Percentiles rank a stretch among this genome's conserved stretches.
phyloP scores from a whole-genome alignment of 2,329 filamentous ascomycete genomes.

The Hymenoscyphus linearis region DNA sequence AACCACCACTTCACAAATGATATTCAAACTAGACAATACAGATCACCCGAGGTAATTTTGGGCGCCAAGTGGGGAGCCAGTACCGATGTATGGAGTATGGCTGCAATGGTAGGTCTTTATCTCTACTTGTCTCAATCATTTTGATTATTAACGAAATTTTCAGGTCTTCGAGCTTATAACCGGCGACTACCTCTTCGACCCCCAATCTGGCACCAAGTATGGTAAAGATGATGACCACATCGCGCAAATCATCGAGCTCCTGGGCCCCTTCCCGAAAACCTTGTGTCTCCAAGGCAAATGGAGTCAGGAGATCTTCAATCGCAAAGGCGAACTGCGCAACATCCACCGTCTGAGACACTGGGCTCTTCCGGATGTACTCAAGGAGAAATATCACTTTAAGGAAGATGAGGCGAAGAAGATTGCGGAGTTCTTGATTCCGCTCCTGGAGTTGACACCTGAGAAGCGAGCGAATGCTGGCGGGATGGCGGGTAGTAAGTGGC shows the following conservation, averaged over 20 bases:
- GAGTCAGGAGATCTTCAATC: constrained; percentile 98
- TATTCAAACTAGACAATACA: constrained; percentile 95
- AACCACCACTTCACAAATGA: constrained; percentile 99
- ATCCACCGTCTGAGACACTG: constrained; percentile 95
- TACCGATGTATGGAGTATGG: constrained; percentile 99
- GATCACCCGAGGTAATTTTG: constrained; percentile 93
- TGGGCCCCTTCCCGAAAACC: constrained; percentile 88
- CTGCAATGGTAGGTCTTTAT: constrained; percentile 77
- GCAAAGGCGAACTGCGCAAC: constrained; percentile 93
- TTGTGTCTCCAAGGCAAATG: constrained; percentile 91
- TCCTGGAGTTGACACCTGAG: constrained; percentile 85
- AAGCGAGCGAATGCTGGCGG: constrained; percentile 92
- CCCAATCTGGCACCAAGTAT: constrained; percentile 97
- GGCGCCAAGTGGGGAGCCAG: constrained; percentile 99
- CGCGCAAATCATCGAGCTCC: constrained; percentile 94
- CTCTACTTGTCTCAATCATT: not conserved
- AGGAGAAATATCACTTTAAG: constrained; percentile 95
- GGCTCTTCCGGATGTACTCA: constrained; percentile 86
- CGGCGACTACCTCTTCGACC: constrained; percentile 96
- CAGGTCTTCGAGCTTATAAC: constrained; percentile 98
- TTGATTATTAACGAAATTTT: constrained; percentile 9
- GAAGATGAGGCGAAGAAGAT: constrained; percentile 75
- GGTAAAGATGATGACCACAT: constrained; percentile 99
- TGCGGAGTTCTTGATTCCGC: constrained; percentile 77
- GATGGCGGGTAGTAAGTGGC: constrained; percentile 80